phyloP scores from a whole-genome alignment of 2,329 filamentous ascomycete genomes.

The Penicillium sp. region DNA sequence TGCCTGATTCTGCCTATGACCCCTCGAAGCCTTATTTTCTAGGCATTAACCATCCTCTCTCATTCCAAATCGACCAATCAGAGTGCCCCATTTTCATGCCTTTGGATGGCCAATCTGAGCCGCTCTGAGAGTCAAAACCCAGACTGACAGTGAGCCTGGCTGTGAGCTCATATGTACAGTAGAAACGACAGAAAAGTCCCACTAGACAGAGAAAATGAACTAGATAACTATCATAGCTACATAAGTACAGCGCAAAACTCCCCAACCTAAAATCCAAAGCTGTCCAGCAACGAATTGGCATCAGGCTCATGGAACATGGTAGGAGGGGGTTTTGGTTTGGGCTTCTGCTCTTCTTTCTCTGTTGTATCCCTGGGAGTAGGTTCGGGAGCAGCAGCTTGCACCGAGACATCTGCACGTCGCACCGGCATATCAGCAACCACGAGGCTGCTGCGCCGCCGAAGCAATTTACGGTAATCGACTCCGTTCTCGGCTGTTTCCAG shows the following conservation, averaged over 20 bases:
- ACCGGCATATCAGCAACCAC: conserved; percentile 67
- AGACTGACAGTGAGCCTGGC: too few species aligned
- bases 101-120: too few species aligned
- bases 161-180: too few species aligned
- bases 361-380: conserved; percentile 19
- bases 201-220: too few species aligned
- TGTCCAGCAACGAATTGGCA: conserved; percentile 79
- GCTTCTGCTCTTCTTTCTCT: conserved; percentile 34
- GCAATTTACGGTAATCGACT: conserved; percentile 63
- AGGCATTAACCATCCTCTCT: too few species aligned
- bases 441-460: conserved; percentile 69
- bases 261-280: conserved; percentile 74
- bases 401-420: conserved; percentile 40
- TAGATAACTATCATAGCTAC: too few species aligned
- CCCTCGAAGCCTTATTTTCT: too few species aligned
- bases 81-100: too few species aligned
- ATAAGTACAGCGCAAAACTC: conserved; percentile 7
- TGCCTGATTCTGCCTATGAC: too few species aligned
- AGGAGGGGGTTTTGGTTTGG: conserved; percentile 57
- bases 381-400: conserved; percentile 36
- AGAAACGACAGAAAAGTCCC: too few species aligned
- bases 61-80: too few species aligned
- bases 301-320: conserved; percentile 92
- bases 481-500: conserved; percentile 28
- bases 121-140: too few species aligned